These are phyloP conservation scores for Rhizopus microsporus DNA, from an alignment of 371 early-diverging fungal genomes.

Conservation along the genomic window DNA sequence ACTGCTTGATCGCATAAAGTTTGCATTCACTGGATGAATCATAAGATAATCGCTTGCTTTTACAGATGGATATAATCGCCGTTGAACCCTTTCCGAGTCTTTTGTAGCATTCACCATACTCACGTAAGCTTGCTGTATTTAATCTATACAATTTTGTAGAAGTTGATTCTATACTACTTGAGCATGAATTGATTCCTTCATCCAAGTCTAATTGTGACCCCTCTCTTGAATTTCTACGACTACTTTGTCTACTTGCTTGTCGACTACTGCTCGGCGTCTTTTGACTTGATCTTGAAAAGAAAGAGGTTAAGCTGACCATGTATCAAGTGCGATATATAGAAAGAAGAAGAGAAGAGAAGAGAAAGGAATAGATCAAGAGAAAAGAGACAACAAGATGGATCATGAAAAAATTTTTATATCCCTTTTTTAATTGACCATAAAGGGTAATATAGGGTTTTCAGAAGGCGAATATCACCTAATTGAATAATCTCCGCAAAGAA, in stretches of 20 bases:
- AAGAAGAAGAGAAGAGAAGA: too few species aligned
- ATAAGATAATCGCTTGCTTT: slow-evolving; percentile 22
- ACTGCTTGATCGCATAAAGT: slow-evolving; percentile 89
- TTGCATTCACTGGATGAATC: slow-evolving; percentile 13
- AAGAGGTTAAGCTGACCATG: neutral
- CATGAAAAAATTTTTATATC: too few species aligned
- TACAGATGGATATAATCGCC: slow-evolving; percentile 82
- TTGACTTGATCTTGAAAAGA: neutral
- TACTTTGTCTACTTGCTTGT: slow-evolving; percentile 26
- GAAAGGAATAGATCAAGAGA: too few species aligned
- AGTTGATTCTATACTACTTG: neutral
- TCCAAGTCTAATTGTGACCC: neutral
- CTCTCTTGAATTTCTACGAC: slow-evolving; percentile 24
- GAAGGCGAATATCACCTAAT: too few species aligned
- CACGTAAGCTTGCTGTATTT: slow-evolving; percentile 40
- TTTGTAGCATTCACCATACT: slow-evolving; percentile 74
- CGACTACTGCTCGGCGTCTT: slow-evolving; percentile 2
- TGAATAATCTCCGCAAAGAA: too few species aligned
- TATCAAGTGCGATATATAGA: too few species aligned
- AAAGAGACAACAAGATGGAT: too few species aligned
- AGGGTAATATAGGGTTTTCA: too few species aligned
- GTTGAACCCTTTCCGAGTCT: slow-evolving; percentile 87
- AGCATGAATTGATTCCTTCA: neutral
- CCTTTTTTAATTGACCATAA: too few species aligned
- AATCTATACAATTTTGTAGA: neutral